Evolutionary conservation across 2,329 filamentous ascomycete genomes (phyloP), one percentile per base, ranked within the genome.

Genomic region (Sarocladiaceae sp.): DNA sequence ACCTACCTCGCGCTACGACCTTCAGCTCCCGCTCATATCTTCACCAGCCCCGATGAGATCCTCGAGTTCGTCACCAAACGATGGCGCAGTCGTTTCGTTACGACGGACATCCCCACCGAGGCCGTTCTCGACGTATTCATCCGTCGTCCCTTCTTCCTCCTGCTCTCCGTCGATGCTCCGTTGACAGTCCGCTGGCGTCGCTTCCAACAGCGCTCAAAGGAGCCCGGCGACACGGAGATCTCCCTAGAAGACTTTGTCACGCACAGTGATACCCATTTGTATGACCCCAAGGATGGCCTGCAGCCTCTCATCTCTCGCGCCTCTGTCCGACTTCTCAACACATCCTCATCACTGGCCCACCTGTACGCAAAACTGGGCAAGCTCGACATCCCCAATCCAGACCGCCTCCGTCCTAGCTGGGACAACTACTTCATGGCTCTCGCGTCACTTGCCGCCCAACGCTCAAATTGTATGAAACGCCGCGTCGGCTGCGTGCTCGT

Each of bases 351-450:
- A 20, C 66, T 95, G 2, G 68, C 79, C 9, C 76, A 84, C 52
- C 74, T 97, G 5, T 82, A 88, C 61, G 70, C 75, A 3, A 83
- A 85, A 7, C 77, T 98, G 1, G 73, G 77, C 40, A 76, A 79
- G 37, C 75, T 96, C 6, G 79, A 95, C 60, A 77, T 98, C 20
- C 75, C 84, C 2, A 82, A 93, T 57, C 76, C 83, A 26, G 78
- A 85, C 54, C 83, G 93, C 2, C 73, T 98, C 27, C 81, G 93
- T 2, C 93, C 93, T 1, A 83, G 80, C 40, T 98, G 93, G 93
- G 93, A 98, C 65, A 83, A 86, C 56, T 98, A 98, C 69, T 98
- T 98, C 61, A 98, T 98, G 93, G 81, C 87, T 32, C 73, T 98
- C n/a, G 90, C 93, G 4, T 88, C 86, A 26, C 79, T 98, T 39